A percentile compares a stretch with the other conserved stretches of the same genome.
phyloP scores from a whole-genome alignment of 2,329 filamentous ascomycete species.

The Cylindrodendrum hubeiense region DNA sequence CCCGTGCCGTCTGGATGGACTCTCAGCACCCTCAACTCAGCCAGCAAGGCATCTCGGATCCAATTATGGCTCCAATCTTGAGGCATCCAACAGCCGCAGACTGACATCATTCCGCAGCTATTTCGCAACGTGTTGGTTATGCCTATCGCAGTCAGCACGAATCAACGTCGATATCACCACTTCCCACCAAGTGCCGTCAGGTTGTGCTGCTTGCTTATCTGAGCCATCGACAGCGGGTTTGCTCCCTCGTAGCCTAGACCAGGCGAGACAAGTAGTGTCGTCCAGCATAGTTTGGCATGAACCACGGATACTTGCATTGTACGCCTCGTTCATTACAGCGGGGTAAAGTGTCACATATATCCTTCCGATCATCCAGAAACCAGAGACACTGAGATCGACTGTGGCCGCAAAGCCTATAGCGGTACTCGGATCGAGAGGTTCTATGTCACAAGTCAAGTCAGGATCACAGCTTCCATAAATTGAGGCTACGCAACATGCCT shows the following conservation, averaged over 20 bases:
- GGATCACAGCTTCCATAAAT: neutral
- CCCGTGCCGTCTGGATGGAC: neutral
- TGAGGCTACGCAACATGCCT: neutral
- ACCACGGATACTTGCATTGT: slow-evolving; percentile 34
- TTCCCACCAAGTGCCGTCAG: neutral
- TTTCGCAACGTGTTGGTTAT: neutral
- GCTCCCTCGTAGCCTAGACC: neutral
- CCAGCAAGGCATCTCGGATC: neutral
- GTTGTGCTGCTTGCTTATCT: slow-evolving; percentile 5
- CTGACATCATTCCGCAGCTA: neutral
- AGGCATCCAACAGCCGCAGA: neutral
- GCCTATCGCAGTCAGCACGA: slow-evolving; percentile 2
- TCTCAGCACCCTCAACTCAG: too few relatives aligned
- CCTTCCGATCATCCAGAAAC: slow-evolving; percentile 24
- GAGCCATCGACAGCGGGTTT: neutral
- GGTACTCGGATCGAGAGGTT: neutral
- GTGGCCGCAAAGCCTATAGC: neutral
- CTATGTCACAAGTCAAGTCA: neutral
- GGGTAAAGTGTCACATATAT: slow-evolving; percentile 30
- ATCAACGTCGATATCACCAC: neutral
- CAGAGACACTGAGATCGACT: slow-evolving; percentile 6
- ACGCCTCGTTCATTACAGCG: slow-evolving; percentile 34
- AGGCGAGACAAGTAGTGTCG: slow-evolving; percentile 26
- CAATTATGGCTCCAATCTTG: neutral
- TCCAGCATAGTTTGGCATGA: slow-evolving; percentile 32